Evolutionary conservation across 2,329 filamentous ascomycete species (phyloP).

Genomic region (Aspergillus sojae): DNA sequence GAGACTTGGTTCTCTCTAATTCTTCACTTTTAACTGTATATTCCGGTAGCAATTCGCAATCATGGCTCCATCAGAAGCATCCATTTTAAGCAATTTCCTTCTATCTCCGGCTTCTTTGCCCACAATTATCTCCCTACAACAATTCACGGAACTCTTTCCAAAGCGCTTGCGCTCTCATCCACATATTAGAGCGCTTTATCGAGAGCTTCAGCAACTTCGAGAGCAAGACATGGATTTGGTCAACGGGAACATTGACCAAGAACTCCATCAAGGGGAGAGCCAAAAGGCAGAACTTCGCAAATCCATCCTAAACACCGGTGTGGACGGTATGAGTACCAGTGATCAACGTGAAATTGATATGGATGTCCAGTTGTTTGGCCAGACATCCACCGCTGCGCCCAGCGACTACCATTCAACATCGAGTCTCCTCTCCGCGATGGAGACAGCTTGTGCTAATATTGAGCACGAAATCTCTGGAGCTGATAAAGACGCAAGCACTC

Average conservation of each 20-base stretch:
- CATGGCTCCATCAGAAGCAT: slow-evolving; percentile 74
- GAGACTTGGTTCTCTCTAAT: neutral
- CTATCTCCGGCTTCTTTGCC: slow-evolving; percentile 74
- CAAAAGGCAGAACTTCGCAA: slow-evolving; percentile 43
- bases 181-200: slow-evolving; percentile 71
- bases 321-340: slow-evolving; percentile 34
- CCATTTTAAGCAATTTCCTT: slow-evolving; percentile 77
- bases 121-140: slow-evolving; percentile 70
- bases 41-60: slow-evolving; percentile 18
- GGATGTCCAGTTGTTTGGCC: slow-evolving; percentile 63
- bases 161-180: slow-evolving; percentile 65
- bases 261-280: slow-evolving; percentile 38
- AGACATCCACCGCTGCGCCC: slow-evolving; percentile 39
- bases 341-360: slow-evolving; percentile 46
- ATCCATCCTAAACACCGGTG: slow-evolving; percentile 32
- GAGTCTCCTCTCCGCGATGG: slow-evolving; percentile 70
- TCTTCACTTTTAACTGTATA: neutral
- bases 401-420: slow-evolving; percentile 60
- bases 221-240: slow-evolving; percentile 70
- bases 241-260: slow-evolving; percentile 52
- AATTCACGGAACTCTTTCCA: slow-evolving; percentile 79
- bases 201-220: slow-evolving; percentile 76
- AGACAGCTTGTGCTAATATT: slow-evolving; percentile 65
- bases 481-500: slow-evolving; percentile 63
- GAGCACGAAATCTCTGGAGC: slow-evolving; percentile 69